Evolutionary conservation across 805 yeast species (phyloP).

Genomic region (Komagataella pastoris): DNA sequence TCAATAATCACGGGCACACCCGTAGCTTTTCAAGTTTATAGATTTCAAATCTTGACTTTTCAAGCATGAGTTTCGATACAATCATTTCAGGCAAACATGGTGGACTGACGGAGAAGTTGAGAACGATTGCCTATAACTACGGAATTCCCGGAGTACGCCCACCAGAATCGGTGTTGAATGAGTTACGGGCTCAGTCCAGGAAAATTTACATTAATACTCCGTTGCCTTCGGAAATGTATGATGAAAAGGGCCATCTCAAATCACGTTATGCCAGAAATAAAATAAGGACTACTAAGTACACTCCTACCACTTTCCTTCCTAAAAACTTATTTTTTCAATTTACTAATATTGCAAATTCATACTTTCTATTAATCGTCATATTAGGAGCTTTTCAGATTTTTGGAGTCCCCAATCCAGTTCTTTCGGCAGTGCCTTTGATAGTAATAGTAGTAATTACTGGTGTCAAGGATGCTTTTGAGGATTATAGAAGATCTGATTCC

Average conservation of each 20-base stretch:
- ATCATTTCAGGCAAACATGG: background rate
- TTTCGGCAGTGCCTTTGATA: slow-evolving; percentile 71
- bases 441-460: slow-evolving; percentile 70
- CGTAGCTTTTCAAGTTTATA: background rate
- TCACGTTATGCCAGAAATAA: slow-evolving; percentile 36
- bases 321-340: slow-evolving; percentile 42
- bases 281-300: slow-evolving; percentile 50
- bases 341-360: slow-evolving; percentile 45
- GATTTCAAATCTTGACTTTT: background rate
- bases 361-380: slow-evolving; percentile 40
- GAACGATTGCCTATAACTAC: slow-evolving; percentile 1
- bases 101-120: background rate
- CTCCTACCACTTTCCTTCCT: slow-evolving; percentile 44
- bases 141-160: slow-evolving; percentile 1
- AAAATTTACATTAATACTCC: slow-evolving; percentile 44
- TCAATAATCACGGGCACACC: background rate
- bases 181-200: slow-evolving; percentile 16
- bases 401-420: slow-evolving; percentile 61
- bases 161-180: background rate
- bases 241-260: slow-evolving; percentile 18
- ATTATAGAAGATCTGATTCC: slow-evolving; percentile 47
- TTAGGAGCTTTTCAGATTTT: slow-evolving; percentile 54
- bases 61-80: background rate
- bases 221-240: slow-evolving; percentile 40
- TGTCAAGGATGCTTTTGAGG: slow-evolving; percentile 67